Conservation (phyloP, 345 rosid genomes). For the Salix exigua region DNA sequence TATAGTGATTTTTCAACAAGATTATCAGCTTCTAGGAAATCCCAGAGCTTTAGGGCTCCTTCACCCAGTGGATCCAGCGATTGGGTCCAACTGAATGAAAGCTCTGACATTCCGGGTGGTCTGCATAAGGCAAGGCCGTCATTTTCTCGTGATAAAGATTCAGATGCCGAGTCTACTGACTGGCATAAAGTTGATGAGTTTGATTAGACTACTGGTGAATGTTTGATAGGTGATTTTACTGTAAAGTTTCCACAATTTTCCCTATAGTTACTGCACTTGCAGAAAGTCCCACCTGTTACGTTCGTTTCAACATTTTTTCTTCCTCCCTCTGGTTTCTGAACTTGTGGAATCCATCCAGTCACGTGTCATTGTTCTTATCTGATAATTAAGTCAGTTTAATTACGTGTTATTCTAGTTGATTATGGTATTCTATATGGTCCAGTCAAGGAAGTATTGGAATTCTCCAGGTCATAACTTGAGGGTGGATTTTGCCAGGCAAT, state of each 20-base stretch:
- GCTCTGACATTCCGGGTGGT: slow-evolving; percentile 25
- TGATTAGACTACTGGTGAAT: slow-evolving; percentile 29
- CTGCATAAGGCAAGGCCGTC: slow-evolving; percentile 31
- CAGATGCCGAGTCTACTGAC: slow-evolving; percentile 62
- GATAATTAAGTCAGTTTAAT: slow-evolving; percentile 6
- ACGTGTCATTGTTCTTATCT: slow-evolving; percentile 3
- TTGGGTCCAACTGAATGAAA: slow-evolving; percentile 54
- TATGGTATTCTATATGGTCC: neutral
- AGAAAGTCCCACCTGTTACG: neutral
- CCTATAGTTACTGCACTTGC: neutral
- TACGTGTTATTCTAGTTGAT: neutral
- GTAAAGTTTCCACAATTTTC: slow-evolving; percentile 26
- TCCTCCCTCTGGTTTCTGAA: neutral
- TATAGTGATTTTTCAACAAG: slow-evolving; percentile 28
- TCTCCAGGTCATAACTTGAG: neutral
- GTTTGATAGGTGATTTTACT: slow-evolving; percentile 24
- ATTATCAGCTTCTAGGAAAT: slow-evolving; percentile 18
- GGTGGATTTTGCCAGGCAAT: neutral
- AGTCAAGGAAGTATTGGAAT: neutral
- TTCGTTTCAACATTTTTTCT: neutral
- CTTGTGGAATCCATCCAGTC: slow-evolving; percentile 14
- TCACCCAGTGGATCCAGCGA: slow-evolving; percentile 53
- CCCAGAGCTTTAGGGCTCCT: slow-evolving; percentile 17
- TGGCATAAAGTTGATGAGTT: slow-evolving; percentile 64
- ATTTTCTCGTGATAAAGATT: slow-evolving; percentile 47